Conservation (phyloP, 306 rosid genomes). For the Mimosa bimucronata region DNA sequence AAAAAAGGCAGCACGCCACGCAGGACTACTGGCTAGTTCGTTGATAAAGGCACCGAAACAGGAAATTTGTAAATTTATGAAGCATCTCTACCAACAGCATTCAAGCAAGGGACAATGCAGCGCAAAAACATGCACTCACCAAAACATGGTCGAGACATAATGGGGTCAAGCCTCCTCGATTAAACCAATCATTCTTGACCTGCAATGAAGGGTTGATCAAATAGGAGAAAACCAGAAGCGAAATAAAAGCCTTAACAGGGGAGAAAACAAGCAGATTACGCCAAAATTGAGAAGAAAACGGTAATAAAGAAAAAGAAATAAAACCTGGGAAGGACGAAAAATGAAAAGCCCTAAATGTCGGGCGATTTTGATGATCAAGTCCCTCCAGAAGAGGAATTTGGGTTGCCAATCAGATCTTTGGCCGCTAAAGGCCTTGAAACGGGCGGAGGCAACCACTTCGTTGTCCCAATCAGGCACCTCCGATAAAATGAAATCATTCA, state of each 20-base stretch:
- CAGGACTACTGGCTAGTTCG: background rate
- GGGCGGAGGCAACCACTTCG: slow-evolving; percentile 55
- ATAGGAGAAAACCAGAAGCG: background rate
- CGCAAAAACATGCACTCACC: slow-evolving; percentile 47
- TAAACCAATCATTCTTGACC: slow-evolving; percentile 73
- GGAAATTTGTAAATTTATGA: background rate
- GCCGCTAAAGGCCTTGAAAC: slow-evolving; percentile 93
- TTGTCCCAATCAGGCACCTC: slow-evolving; percentile 78
- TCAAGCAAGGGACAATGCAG: background rate
- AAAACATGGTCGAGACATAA: slow-evolving; percentile 74
- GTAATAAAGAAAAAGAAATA: background rate
- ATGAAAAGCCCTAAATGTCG: slow-evolving; percentile 55
- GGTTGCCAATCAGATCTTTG: slow-evolving; percentile 84
- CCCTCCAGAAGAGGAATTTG: slow-evolving; percentile 70
- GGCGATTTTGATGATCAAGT: slow-evolving; percentile 62
- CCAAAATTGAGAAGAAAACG: background rate
- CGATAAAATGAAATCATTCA: slow-evolving; percentile 59
- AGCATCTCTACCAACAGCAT: background rate
- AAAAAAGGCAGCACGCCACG: background rate
- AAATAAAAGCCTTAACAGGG: background rate
- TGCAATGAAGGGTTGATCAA: slow-evolving; percentile 21
- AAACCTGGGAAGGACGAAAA: slow-evolving; percentile 61
- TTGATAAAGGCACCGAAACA: too few relatives aligned
- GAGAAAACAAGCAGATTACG: background rate
- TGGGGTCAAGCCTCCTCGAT: slow-evolving; percentile 81